These are phyloP conservation scores for Claviceps africana DNA, from an alignment of 2,329 filamentous ascomycete species.

Conservation along the genomic window DNA sequence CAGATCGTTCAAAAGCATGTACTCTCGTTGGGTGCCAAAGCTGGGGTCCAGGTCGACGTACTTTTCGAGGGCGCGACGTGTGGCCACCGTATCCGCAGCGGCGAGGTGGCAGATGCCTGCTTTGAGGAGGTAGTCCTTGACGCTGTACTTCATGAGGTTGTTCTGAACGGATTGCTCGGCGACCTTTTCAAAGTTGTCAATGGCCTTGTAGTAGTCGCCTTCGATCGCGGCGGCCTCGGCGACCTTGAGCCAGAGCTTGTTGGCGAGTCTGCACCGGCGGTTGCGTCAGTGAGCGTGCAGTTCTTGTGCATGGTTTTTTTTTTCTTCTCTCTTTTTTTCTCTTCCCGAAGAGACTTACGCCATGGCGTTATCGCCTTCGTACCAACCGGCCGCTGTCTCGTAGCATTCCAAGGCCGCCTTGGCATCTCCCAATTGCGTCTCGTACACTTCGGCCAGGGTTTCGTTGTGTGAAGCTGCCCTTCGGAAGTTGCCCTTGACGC, in stretches of 20 bases:
- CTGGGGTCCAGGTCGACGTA: constrained; percentile 69
- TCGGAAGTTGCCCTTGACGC: constrained; percentile 77
- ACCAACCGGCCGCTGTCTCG: constrained; percentile 77
- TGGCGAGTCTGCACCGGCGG: constrained; percentile 52
- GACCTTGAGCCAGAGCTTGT: constrained; percentile 86
- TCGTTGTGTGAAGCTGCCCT: constrained; percentile 85
- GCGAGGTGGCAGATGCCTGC: constrained; percentile 81
- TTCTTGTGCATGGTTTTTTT: neutral
- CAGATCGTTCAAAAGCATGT: constrained; percentile 67
- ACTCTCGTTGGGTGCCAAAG: constrained; percentile 66
- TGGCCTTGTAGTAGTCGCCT: constrained; percentile 71
- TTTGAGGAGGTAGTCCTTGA: constrained; percentile 94
- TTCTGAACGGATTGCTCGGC: constrained; percentile 67
- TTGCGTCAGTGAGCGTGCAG: neutral
- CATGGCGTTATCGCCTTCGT: constrained; percentile 70
- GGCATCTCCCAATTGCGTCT: constrained; percentile 64
- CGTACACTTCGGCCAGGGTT: constrained; percentile 72
- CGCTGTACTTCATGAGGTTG: constrained; percentile 83
- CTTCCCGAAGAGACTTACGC: constrained; percentile 44
- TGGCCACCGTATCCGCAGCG: constrained; percentile 58
- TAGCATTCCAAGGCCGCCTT: constrained; percentile 72
- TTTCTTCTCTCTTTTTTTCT: too few species aligned
- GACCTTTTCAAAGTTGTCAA: constrained; percentile 72
- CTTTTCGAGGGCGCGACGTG: constrained; percentile 64
- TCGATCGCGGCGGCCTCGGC: constrained; percentile 76